phyloP scores from a whole-genome alignment of 177 flowering plant genomes.

The Telopea speciosissima region DNA sequence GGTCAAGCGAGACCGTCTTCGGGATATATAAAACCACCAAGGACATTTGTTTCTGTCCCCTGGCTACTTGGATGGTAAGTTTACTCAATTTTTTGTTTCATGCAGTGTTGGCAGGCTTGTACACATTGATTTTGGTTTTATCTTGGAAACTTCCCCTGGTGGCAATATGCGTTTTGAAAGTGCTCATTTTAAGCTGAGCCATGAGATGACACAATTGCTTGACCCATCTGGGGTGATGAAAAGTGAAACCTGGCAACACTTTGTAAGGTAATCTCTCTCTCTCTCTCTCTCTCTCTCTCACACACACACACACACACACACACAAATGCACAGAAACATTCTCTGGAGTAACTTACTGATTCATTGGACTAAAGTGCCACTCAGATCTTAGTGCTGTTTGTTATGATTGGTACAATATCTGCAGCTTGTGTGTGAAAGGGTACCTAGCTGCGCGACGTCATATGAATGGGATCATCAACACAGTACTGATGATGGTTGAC shows the following conservation, averaged over 20 bases:
- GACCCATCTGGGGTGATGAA: conserved; percentile 98
- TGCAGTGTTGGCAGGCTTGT: conserved; percentile 94
- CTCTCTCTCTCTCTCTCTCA: not conserved
- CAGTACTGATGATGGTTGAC: conserved; percentile 82
- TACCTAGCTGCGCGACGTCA: conserved; percentile 87
- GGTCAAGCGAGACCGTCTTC: not conserved
- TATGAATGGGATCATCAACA: conserved; percentile 89
- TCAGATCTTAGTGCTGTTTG: not conserved
- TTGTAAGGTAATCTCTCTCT: conserved; percentile 53
- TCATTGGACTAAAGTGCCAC: not conserved
- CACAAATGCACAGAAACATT: no score
- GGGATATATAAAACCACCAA: not conserved
- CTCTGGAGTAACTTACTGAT: no score
- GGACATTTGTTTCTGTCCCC: not conserved
- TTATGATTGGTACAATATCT: not conserved
- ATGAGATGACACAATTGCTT: conserved; percentile 98
- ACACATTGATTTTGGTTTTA: conserved; percentile 98
- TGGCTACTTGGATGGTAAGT: no score
- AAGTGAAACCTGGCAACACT: conserved; percentile 84
- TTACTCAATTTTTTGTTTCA: not conserved
- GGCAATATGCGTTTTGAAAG: conserved; percentile 96
- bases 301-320: not conserved
- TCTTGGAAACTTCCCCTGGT: conserved; percentile 96
- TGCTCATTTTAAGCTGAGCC: conserved; percentile 98
- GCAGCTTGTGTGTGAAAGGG: conserved; percentile 92